phyloP scores from a whole-genome alignment of 768 basidiomycete species.

The Neoboletus subvelutipes region DNA sequence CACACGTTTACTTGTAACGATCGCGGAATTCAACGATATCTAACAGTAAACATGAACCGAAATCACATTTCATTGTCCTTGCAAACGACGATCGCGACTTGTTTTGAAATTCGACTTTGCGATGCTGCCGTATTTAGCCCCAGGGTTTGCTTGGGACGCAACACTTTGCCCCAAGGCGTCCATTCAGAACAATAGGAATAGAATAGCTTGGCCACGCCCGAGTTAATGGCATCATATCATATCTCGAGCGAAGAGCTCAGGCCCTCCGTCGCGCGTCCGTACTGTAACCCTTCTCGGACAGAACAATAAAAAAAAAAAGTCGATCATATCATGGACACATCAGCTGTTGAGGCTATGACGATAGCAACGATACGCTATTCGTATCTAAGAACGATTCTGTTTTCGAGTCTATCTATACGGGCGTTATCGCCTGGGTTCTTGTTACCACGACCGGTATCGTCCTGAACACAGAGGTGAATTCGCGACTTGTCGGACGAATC shows the following conservation, averaged over 20 bases:
- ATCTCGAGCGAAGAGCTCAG: background rate
- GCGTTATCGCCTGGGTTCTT: background rate
- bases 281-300: background rate
- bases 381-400: background rate
- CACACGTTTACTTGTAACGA: no score
- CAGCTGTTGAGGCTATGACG: background rate
- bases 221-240: background rate
- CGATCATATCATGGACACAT: no score
- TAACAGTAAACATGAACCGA: no score
- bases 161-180: background rate
- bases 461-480: no score
- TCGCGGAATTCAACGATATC: no score
- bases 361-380: background rate
- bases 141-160: background rate
- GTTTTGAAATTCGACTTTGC: background rate
- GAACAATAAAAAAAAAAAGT: background rate
- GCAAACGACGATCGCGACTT: background rate
- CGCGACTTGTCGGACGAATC: background rate
- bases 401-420: background rate
- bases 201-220: no score
- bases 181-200: background rate
- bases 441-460: background rate
- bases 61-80: no score
- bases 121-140: no score
- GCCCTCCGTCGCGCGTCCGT: constrained; percentile 16